Conservation (phyloP, 2,329 filamentous ascomycete species). For the Epichloe aotearoae region DNA sequence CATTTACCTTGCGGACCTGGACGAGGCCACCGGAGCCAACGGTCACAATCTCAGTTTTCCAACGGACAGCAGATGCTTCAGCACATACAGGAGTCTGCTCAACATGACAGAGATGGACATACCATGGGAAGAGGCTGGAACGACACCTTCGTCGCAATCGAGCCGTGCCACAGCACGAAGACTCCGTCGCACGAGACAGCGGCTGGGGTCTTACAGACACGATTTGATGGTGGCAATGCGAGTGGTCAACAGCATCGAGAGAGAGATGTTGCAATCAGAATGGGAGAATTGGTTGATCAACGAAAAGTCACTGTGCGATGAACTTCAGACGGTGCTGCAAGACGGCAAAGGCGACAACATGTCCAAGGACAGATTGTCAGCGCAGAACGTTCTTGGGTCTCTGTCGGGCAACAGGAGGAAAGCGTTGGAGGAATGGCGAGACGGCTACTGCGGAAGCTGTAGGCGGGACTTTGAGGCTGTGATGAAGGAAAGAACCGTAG, state of each 20-base stretch:
- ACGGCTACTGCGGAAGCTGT: slow-evolving; percentile 44
- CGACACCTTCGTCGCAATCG: slow-evolving; percentile 30
- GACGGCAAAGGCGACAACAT: slow-evolving; percentile 10
- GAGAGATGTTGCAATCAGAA: slow-evolving; percentile 71
- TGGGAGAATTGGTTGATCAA: slow-evolving; percentile 87
- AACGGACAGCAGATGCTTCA: slow-evolving; percentile 42
- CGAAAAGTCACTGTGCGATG: slow-evolving; percentile 64
- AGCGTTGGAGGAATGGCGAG: slow-evolving; percentile 34
- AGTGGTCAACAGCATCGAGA: slow-evolving; percentile 78
- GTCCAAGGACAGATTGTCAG: slow-evolving; percentile 11
- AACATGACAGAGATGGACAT: slow-evolving; percentile 45
- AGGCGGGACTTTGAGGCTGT: slow-evolving; percentile 27
- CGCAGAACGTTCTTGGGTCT: slow-evolving; percentile 20
- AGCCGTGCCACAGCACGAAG: slow-evolving; percentile 46
- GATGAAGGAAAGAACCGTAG: slow-evolving; percentile 18
- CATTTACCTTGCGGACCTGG: slow-evolving; percentile 71
- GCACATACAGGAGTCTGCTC: slow-evolving; percentile 47
- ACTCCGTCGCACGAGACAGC: slow-evolving; percentile 67
- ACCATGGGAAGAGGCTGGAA: slow-evolving; percentile 39
- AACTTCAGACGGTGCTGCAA: slow-evolving; percentile 35
- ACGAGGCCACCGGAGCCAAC: slow-evolving; percentile 40
- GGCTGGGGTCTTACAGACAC: slow-evolving; percentile 72
- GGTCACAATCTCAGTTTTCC: slow-evolving; percentile 22
- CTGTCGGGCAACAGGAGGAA: slow-evolving; percentile 19
- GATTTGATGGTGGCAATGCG: slow-evolving; percentile 84